Conservation (phyloP, 2,329 filamentous ascomycete species). For the Aspergillus novofumigatus region DNA sequence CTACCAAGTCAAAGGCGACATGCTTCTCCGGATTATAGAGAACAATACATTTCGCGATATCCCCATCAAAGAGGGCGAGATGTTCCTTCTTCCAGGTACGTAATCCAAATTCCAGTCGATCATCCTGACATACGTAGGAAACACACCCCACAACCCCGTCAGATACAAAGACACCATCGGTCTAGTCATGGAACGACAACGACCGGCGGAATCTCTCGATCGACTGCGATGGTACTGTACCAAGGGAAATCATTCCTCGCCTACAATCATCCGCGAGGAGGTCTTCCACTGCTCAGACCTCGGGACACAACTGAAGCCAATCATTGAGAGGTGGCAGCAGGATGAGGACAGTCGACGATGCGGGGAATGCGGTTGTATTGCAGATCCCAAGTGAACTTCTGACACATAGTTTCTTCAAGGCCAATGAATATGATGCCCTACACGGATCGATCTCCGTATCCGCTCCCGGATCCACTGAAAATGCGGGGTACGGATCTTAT, state of each 20-base stretch:
- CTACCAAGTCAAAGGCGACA: constrained; percentile 17
- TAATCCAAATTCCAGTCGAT: not conserved
- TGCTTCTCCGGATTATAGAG: constrained; percentile 14
- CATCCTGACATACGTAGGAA: not conserved
- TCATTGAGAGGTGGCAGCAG: constrained; percentile 13
- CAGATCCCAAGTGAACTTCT: constrained; percentile 3
- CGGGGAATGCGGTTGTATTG: constrained; percentile 9
- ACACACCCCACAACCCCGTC: constrained; percentile 80
- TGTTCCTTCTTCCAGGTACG: constrained; percentile 14
- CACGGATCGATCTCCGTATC: constrained; percentile 1
- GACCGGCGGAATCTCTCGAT: constrained; percentile 66
- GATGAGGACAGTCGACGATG: constrained; percentile 11
- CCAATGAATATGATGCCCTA: not conserved
- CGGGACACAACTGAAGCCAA: constrained; percentile 10
- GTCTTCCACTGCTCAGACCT: constrained; percentile 15
- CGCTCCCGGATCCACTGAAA: not conserved
- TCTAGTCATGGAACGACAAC: constrained; percentile 76
- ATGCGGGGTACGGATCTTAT: not conserved
- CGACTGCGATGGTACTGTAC: constrained; percentile 71
- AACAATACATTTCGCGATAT: constrained; percentile 13
- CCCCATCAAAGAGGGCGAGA: constrained; percentile 14
- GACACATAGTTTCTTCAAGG: not conserved
- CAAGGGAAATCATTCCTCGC: constrained; percentile 3
- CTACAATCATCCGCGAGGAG: constrained; percentile 14
- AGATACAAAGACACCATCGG: constrained; percentile 84